Base-by-base conservation (phyloP, 306 rosid genomes). In the Vigna radiata region DNA sequence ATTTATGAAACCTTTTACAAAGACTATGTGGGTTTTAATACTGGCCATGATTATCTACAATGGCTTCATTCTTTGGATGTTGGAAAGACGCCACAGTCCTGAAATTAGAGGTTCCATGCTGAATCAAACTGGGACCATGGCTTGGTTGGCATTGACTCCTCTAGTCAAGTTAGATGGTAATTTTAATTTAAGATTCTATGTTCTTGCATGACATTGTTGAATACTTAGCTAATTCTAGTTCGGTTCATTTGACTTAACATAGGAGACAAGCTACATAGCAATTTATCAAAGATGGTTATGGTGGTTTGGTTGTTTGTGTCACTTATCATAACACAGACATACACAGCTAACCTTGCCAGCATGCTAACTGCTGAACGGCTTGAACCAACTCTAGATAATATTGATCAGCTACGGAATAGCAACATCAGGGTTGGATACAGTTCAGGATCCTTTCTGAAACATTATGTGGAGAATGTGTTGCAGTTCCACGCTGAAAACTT, bases 291-390 rank as follows among this genome's bases (percentile, higher is more conserved):
- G 73, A 77, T 85, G 83, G 72, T 81, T 50, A 79, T 79, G 84
- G 80, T 87, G 77, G 81, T 81, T 2, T 89, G 93, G 93, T 14
- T 85, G 16, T 89, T 85, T 70, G 83, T 89, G 48, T 84, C 88
- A 0, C 82, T 89, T 1, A 70, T 87, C 76, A 77, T 89, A 13
- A 81, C 79, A 29, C 90, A 87, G 48, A 72, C 82, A 5, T 86
- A 86, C 72, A 84, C 86, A 5, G 92, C 88, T 8, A 88, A 63
- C 66, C 86, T 88, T 11, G 14, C 88, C 15, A 84, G 87, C 75
- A 72, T 89, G 75, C 86, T 89, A 44, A 89, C 89, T 2, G 52
- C 81, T 17, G 84, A 87, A 70, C 60, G 39, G 61, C 84, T 87
- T 19, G 90, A 83, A 81, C 93, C 90, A 0, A 52, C 83, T 0